A percentile compares a stretch with the other conserved stretches of the same genome.
Evolutionary conservation across 169 alveolate genomes (phyloP).

Genomic region (Haemoproteus tartakovskyi): DNA sequence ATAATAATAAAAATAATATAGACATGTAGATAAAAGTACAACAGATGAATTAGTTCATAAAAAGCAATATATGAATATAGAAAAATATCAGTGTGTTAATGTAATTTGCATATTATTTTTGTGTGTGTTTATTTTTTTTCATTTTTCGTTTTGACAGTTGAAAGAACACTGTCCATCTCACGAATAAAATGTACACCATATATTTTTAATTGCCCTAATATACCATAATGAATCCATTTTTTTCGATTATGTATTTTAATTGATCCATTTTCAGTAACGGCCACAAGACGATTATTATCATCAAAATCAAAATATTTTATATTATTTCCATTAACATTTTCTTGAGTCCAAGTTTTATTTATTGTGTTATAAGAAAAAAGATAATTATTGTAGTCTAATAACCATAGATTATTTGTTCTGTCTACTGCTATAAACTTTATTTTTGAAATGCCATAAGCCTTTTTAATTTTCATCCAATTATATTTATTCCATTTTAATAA

Average conservation of each 20-base stretch:
- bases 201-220: slow-evolving; percentile 39
- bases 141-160: background rate
- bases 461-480: slow-evolving; percentile 32
- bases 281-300: slow-evolving; percentile 13
- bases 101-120: too few species aligned
- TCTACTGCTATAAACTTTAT: slow-evolving; percentile 50
- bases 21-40: too few species aligned
- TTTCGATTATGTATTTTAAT: slow-evolving; percentile 22
- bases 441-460: slow-evolving; percentile 55
- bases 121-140: background rate
- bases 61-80: too few species aligned
- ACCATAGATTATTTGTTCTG: slow-evolving; percentile 30
- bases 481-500: slow-evolving; percentile 51
- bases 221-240: slow-evolving; percentile 46
- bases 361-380: slow-evolving; percentile 10
- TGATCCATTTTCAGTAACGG: slow-evolving; percentile 38
- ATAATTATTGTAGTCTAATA: slow-evolving; percentile 42
- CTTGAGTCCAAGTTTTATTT: slow-evolving; percentile 46
- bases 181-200: slow-evolving; percentile 35
- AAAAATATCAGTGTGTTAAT: too few species aligned
- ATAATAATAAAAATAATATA: too few species aligned
- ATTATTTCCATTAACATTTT: slow-evolving; percentile 22
- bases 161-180: background rate
- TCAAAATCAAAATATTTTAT: slow-evolving; percentile 54
- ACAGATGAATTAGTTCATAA: too few species aligned